phyloP scores from a whole-genome alignment of 2,329 filamentous ascomycete species.

The Nakataea oryzae region DNA sequence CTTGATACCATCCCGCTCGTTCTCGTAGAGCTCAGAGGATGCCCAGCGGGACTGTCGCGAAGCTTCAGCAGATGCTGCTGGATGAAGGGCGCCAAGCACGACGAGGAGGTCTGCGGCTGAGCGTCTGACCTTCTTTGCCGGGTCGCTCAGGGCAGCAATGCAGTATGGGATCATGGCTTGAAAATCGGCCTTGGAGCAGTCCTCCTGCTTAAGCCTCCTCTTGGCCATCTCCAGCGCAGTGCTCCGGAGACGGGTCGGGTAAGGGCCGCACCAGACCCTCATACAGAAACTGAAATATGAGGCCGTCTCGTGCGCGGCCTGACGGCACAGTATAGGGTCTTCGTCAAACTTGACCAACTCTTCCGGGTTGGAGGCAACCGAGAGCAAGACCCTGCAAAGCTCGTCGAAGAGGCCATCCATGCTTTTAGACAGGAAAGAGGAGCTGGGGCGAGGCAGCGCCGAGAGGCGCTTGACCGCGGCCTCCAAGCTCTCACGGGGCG shows the following conservation, averaged over 20 bases:
- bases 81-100: conserved; percentile 41
- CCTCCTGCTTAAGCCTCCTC: conserved; percentile 39
- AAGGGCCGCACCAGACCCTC: conserved; percentile 62
- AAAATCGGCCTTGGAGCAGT: conserved; percentile 48
- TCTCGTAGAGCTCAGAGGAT: conserved; percentile 54
- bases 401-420: conserved; percentile 44
- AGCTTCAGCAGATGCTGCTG: conserved; percentile 19
- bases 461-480: conserved; percentile 27
- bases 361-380: conserved; percentile 34
- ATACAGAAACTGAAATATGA: conserved; percentile 69
- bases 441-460: conserved; percentile 13
- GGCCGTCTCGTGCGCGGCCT: conserved; percentile 45
- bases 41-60: conserved; percentile 47
- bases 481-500: conserved; percentile 24
- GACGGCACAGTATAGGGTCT: conserved; percentile 41
- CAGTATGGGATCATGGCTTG: conserved; percentile 79
- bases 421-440: conserved; percentile 41
- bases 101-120: conserved; percentile 60
- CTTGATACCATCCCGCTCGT: conserved; percentile 33
- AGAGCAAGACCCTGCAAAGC: conserved; percentile 47
- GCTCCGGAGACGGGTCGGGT: conserved; percentile 57
- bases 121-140: conserved; percentile 64
- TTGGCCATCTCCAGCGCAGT: conserved; percentile 59
- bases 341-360: conserved; percentile 41
- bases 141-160: conserved; percentile 63